Evolutionary conservation across 192 early-diverging fungal species (phyloP).

Genomic region (Hyaloraphidium curvatum): DNA sequence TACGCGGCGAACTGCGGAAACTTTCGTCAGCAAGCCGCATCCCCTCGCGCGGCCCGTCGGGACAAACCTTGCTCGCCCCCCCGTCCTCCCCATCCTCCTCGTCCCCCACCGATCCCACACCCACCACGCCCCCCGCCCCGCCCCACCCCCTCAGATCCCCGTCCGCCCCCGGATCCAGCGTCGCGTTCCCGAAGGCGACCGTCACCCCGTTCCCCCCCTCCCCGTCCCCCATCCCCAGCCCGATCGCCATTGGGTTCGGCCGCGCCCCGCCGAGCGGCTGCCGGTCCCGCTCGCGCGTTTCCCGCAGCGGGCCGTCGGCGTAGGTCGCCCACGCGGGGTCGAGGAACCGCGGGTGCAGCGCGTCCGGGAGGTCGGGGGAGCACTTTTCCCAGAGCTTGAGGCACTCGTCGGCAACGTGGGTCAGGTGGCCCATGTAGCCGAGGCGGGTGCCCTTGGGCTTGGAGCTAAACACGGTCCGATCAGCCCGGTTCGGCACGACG

Average conservation of each 20-base stretch:
- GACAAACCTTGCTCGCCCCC: no score
- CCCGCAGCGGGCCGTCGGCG: conserved; percentile 17
- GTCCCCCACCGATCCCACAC: no score
- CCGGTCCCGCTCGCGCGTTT: conserved; percentile 32
- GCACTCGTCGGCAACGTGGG: conserved; percentile 90
- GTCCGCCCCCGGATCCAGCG: no score
- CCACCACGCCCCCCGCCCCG: no score
- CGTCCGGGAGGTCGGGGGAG: conserved; percentile 18
- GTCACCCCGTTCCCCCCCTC: not conserved
- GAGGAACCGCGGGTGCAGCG: conserved; percentile 17
- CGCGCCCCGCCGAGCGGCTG: conserved; percentile 31
- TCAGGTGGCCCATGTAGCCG: conserved; percentile 98
- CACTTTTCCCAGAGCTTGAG: conserved; percentile 72
- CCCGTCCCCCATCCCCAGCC: not conserved
- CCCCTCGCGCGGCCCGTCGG: no score
- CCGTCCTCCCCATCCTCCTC: no score
- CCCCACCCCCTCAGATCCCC: no score
- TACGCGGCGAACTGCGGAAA: no score
- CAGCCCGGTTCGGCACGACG: not conserved
- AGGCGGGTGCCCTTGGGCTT: conserved; percentile 75
- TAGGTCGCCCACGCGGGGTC: conserved; percentile 36
- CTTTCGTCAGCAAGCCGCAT: no score
- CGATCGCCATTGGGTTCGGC: conserved; percentile 10
- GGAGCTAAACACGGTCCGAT: conserved; percentile 20
- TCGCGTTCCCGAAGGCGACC: not conserved